A percentile compares a stretch with the other conserved stretches of the same genome.
Evolutionary conservation across 192 early-diverging fungal genomes (phyloP).

Genomic region (Spizellomyces punctatus): DNA sequence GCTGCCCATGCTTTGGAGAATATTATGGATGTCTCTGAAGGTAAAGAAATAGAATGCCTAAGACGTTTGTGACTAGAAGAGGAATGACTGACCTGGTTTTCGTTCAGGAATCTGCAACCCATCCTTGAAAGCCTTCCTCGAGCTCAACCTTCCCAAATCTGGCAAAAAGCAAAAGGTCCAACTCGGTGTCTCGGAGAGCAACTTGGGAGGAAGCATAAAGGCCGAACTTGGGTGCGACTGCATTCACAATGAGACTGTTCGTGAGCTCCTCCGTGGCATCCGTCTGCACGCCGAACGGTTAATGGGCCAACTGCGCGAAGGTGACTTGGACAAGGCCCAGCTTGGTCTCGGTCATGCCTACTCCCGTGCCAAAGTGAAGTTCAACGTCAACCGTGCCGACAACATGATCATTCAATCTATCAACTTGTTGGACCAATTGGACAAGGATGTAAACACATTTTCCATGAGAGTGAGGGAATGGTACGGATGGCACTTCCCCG

Average conservation of each 20-base stretch:
- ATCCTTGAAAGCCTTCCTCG: constrained; percentile 89
- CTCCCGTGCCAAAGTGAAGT: constrained; percentile 99
- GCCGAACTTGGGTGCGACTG: constrained; percentile 76
- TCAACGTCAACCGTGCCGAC: constrained; percentile 97
- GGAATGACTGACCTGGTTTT: neutral
- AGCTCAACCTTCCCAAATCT: constrained; percentile 87
- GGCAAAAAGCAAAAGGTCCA: constrained; percentile 70
- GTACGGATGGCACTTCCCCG: constrained; percentile 99
- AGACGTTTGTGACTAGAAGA: too few species aligned
- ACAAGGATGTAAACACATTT: constrained; percentile 99
- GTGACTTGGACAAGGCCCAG: constrained; percentile 91
- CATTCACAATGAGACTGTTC: constrained; percentile 75
- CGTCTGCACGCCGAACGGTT: constrained; percentile 89
- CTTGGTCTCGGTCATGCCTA: constrained; percentile 98
- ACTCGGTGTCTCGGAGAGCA: constrained; percentile 88
- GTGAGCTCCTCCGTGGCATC: constrained; percentile 93
- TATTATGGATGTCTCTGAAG: constrained; percentile 98
- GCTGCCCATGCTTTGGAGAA: constrained; percentile 98
- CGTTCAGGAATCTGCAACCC: constrained; percentile 79
- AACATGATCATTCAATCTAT: constrained; percentile 88
- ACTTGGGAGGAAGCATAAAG: constrained; percentile 80
- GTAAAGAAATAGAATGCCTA: constrained; percentile 53
- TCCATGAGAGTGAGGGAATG: constrained; percentile 94
- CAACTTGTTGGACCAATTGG: constrained; percentile 93
- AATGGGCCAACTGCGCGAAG: constrained; percentile 85